phyloP scores from a whole-genome alignment of 768 basidiomycete species.

The Leccinum uliginosum region DNA sequence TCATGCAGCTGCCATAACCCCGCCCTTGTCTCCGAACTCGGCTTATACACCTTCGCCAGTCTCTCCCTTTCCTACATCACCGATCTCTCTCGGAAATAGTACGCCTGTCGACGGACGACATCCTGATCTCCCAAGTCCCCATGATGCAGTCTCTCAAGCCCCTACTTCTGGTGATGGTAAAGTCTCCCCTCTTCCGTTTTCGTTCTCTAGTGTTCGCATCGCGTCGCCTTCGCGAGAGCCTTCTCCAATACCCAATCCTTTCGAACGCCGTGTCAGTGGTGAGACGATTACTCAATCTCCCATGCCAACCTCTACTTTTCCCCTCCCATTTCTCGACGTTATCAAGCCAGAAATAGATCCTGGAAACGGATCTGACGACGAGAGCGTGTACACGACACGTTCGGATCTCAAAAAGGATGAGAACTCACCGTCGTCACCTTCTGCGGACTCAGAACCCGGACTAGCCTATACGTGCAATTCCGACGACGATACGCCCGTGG shows the following conservation, averaged over 20 bases:
- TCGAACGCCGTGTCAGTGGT: conserved; percentile 90
- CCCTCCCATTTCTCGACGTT: conserved; percentile 57
- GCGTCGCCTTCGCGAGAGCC: conserved; percentile 29
- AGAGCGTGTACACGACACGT: conserved; percentile 32
- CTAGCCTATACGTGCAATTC: conserved; percentile 36
- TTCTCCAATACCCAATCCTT: conserved; percentile 76
- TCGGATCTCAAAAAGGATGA: conserved; percentile 23
- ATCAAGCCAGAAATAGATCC: conserved; percentile 32
- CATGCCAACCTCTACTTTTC: conserved; percentile 23
- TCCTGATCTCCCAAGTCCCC: conserved; percentile 19
- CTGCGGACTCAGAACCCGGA: conserved; percentile 28
- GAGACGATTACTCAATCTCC: conserved; percentile 26
- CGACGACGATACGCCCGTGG: conserved; percentile 32
- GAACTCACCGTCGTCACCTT: conserved; percentile 22
- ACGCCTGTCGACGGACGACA: conserved; percentile 15
- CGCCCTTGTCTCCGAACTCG: conserved; percentile 34
- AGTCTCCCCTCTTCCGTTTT: conserved; percentile 12
- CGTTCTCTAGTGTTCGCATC: conserved; percentile 23
- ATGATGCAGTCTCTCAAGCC: conserved; percentile 8
- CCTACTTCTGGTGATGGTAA: conserved; percentile 17
- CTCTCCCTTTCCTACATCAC: conserved; percentile 28
- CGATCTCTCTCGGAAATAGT: conserved; percentile 14
- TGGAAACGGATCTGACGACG: conserved; percentile 30
- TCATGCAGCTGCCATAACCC: conserved; percentile 26
- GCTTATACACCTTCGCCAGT: conserved; percentile 30